Evolutionary conservation across 495 filamentous ascomycete genomes (phyloP).

Genomic region (Xylaria grammica): DNA sequence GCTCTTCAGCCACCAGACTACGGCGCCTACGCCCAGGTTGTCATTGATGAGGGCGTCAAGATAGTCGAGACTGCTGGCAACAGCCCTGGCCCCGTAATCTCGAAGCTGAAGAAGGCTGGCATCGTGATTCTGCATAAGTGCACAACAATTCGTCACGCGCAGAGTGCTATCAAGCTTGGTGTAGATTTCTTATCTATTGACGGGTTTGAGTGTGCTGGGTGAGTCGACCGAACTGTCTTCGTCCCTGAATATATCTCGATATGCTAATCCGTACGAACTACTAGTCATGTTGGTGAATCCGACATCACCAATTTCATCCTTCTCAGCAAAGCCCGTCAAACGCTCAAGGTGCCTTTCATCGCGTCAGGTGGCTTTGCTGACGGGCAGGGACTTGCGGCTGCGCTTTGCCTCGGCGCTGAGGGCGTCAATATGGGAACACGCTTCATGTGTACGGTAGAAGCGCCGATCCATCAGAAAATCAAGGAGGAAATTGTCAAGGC

Average conservation of each 20-base stretch:
- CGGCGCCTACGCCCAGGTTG: constrained; percentile 85
- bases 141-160: constrained; percentile 93
- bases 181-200: constrained; percentile 97
- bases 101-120: constrained; percentile 79
- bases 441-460: constrained; percentile 92
- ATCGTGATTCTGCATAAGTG: constrained; percentile 93
- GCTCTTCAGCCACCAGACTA: constrained; percentile 91
- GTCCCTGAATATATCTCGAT: not conserved
- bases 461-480: constrained; percentile 90
- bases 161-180: constrained; percentile 89
- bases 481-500: constrained; percentile 91
- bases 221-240: constrained; percentile 39
- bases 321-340: constrained; percentile 82
- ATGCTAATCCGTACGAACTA: constrained; percentile 23
- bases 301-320: constrained; percentile 99
- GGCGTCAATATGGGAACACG: constrained; percentile 97
- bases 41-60: constrained; percentile 90
- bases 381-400: constrained; percentile 90
- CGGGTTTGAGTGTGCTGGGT: constrained; percentile 96
- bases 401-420: constrained; percentile 87
- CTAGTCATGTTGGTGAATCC: constrained; percentile 78
- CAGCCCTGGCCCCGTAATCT: constrained; percentile 88
- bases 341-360: constrained; percentile 87
- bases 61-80: constrained; percentile 98
- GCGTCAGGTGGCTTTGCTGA: constrained; percentile 95